Base-by-base conservation (phyloP, 2,329 filamentous ascomycete genomes). In the Diplodia seriata region DNA sequence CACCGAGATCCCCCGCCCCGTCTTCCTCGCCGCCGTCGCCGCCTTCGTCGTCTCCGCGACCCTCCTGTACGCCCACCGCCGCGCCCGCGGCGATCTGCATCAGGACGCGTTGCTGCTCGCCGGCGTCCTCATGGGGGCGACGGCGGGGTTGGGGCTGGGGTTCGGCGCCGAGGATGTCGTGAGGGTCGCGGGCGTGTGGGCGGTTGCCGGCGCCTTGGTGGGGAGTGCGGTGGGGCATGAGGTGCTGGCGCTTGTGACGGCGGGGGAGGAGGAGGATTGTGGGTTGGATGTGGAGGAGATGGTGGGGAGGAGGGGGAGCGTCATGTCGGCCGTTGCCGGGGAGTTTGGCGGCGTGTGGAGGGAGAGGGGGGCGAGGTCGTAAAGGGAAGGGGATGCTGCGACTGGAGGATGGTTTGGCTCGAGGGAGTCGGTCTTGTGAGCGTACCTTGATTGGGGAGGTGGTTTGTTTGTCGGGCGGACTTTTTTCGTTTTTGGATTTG, bases 1-100 rank as follows among this genome's bases (percentile, higher is more conserved):
- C 59, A 51, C 47, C 59, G 59, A 63, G n/a, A 63, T 63, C 59
- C 59, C 59, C n/a, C 59, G 59, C 59, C 59, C 59, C 47, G 26
- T 63, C 20, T 63, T 63, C 59, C 11, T 38, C 47, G 47, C 47
- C 47, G 18, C 43, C 59, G n/a, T n/a, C 59, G 18, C 31, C 59
- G 18, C 29, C 47, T 51, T 51, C 43, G 43, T 47, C 59, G 18
- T 38, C n/a, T 33, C 47, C 31, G 47, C 31, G 47, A 3, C 59
- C 3, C 11, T 14, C 7, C 43, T 63, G 12, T 63, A 63, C 59
- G 8, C 3, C n/a, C 59, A 63, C 59, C 59, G 59, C 47, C 59
- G 59, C 31, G 12, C n/a, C 29, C 43, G 47, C 43, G 59, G 59
- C 59, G 59, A 63, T 31, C 18, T 15, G n/a, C 59, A 63, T 29